Evolutionary conservation across 2,329 filamentous ascomycete species (phyloP), one percentile per base, ranked within the genome.

Genomic region (Exophiala sp.): DNA sequence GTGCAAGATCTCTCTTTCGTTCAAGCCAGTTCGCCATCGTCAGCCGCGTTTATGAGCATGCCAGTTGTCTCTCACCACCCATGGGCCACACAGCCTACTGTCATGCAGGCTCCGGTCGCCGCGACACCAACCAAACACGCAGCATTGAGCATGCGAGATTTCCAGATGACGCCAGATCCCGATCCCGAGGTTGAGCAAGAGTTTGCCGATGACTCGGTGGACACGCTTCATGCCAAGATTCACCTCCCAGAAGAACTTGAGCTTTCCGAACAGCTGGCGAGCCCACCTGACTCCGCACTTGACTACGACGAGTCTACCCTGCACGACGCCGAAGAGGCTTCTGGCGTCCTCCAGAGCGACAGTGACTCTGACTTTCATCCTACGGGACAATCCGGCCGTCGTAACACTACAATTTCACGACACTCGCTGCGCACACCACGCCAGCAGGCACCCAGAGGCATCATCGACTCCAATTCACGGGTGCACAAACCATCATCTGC

Each of bases 201-300:
- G 14, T n/a, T 29, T 16, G 33, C 49, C 36, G 55, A 58, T 5
- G 55, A 50, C 5, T 51, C 24, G 24, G 24, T 8, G 20, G 58
- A 58, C 29, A 18, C 32, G 12, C 24, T 56, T 10, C 49, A 47
- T 21, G 8, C 35, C 32, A 48, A 52, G 47, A 58, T 58, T 43
- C 35, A 46, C 35, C 50, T 55, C n/a, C 60, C 60, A 5, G 47
- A 58, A 42, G 60, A 60, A 42, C 50, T 62, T 4, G 60, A 60
- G 12, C 16, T 62, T 5, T 54, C 59, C n/a, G 57, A 57, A 21
- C 40, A 54, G 20, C 14, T 50, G 9, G 24, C 35, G 10, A 58
- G 55, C 34, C 58, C 52, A 10, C 41, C 54, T 10, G 52, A 57
- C 21, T 60, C 58, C 9, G 55, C 49, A 9, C 41, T 48, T 14